Conservation (phyloP, 2,329 filamentous ascomycete genomes). For the Kalmusia sp. region DNA sequence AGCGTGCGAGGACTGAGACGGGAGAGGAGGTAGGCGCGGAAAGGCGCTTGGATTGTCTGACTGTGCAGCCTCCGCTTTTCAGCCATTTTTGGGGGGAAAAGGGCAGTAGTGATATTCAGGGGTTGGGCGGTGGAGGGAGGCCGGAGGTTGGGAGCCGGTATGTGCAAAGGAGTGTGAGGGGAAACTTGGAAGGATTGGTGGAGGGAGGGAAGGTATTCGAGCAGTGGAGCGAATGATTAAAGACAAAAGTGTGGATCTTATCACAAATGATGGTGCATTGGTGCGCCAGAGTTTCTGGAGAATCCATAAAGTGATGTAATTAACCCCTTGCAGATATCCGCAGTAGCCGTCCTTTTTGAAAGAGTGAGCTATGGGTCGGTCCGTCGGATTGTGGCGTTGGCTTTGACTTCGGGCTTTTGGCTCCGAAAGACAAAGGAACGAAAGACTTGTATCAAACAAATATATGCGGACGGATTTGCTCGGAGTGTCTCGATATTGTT, state of each 20-base stretch:
- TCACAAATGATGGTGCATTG: too few species aligned
- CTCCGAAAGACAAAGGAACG: too few species aligned
- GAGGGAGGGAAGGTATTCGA: conserved; percentile 23
- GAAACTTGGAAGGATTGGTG: conserved; percentile 27
- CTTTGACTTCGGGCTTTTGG: too few species aligned
- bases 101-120: conserved; percentile 30
- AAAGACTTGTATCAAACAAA: too few species aligned
- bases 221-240: conserved; percentile 26
- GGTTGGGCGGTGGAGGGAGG: conserved; percentile 23
- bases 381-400: too few species aligned
- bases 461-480: too few species aligned
- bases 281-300: background rate
- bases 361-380: too few species aligned
- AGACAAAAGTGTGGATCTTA: background rate
- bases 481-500: too few species aligned
- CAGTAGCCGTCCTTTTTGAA: too few species aligned
- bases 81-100: conserved; percentile 24
- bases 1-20: too few species aligned
- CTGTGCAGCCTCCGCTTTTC: conserved; percentile 34
- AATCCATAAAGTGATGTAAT: too few species aligned
- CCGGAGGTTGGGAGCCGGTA: conserved; percentile 23
- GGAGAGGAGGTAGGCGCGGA: background rate
- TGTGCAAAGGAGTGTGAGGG: conserved; percentile 31
- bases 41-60: conserved; percentile 30
- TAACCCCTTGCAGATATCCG: too few species aligned